phyloP scores from a whole-genome alignment of 257 asterid genomes.

The Nicotiana paniculata region DNA sequence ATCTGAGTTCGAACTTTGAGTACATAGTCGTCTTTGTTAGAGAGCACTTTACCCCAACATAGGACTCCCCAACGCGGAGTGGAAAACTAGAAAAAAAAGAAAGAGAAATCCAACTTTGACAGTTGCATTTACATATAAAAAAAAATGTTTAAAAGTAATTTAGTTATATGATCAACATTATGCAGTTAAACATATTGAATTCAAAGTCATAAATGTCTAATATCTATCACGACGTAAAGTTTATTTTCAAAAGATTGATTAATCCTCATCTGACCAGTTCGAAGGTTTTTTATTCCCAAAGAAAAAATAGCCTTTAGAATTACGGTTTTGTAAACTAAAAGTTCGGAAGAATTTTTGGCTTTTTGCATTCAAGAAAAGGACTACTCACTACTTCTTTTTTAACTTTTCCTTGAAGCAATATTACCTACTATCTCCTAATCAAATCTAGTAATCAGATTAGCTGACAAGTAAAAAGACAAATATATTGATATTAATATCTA shows the following conservation, averaged over 20 bases:
- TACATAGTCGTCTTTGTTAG: no score
- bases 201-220: neutral
- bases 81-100: no score
- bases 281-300: no score
- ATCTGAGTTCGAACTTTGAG: rapidly evolving
- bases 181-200: neutral
- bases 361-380: neutral
- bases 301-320: neutral
- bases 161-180: neutral
- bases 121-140: no score
- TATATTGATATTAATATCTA: neutral
- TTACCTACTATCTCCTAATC: neutral
- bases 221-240: neutral
- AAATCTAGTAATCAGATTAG: neutral
- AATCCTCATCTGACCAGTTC: neutral
- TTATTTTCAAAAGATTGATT: neutral
- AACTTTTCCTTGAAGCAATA: neutral
- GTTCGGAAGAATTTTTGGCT: neutral
- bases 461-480: neutral
- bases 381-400: neutral
- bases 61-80: no score
- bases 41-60: rapidly evolving
- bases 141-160: no score
- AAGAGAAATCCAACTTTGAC: no score
- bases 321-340: neutral